Evolutionary conservation across 2,329 filamentous ascomycete species (phyloP).

Genomic region (Clonostachys sp.): DNA sequence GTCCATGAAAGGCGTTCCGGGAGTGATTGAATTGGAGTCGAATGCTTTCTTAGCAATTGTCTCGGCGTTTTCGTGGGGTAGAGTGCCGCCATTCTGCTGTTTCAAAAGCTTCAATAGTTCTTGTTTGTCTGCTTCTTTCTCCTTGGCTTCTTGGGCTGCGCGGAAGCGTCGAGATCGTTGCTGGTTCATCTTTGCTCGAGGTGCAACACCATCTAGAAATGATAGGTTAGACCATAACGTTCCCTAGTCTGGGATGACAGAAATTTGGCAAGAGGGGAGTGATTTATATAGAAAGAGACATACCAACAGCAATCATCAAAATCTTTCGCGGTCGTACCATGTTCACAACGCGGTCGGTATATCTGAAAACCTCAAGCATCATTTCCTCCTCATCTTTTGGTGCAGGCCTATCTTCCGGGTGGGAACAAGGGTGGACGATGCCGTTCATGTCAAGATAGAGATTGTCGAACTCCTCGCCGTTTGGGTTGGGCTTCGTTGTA

Average conservation of each 20-base stretch:
- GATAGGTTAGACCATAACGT: background rate
- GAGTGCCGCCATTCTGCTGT: conserved; percentile 65
- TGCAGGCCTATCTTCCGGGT: conserved; percentile 88
- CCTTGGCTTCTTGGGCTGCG: conserved; percentile 87
- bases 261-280: background rate
- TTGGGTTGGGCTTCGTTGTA: conserved; percentile 80
- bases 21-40: conserved; percentile 83
- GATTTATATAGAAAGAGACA: conserved; percentile 18
- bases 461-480: conserved; percentile 97
- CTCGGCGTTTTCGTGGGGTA: conserved; percentile 57
- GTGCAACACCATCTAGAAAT: conserved; percentile 80
- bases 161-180: conserved; percentile 95
- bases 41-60: conserved; percentile 80
- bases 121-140: conserved; percentile 88
- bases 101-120: conserved; percentile 83
- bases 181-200: conserved; percentile 99
- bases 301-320: conserved; percentile 94
- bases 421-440: conserved; percentile 97
- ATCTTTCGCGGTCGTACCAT: conserved; percentile 97
- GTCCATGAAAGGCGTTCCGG: conserved; percentile 98
- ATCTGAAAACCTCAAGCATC: conserved; percentile 98
- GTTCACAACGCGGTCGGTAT: conserved; percentile 97
- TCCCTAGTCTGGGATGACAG: background rate
- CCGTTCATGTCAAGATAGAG: conserved; percentile 99
- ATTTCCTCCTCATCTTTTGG: conserved; percentile 96